Evolutionary conservation across 2,329 filamentous ascomycete genomes (phyloP).

Genomic region (Cytospora piceicola): DNA sequence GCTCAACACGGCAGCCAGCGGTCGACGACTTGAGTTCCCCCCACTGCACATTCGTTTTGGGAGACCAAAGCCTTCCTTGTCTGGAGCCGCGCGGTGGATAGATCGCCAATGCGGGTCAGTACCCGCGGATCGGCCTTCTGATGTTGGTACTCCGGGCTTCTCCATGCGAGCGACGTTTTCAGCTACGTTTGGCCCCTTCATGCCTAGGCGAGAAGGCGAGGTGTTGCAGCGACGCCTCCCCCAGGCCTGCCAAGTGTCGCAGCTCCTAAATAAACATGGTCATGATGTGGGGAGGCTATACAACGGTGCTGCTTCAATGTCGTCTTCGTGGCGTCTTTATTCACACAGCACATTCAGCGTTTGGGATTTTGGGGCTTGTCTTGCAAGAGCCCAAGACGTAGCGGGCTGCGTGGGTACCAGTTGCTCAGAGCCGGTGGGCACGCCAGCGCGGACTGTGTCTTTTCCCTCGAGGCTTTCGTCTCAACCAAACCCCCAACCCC

Average conservation of each 20-base stretch:
- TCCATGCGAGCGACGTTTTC: not conserved
- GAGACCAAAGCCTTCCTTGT: slow-evolving; percentile 9
- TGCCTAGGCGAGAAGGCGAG: not conserved
- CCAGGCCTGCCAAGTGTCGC: slow-evolving; percentile 9
- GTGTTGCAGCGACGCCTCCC: not conserved
- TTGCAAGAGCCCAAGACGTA: not conserved
- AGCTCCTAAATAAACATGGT: not conserved
- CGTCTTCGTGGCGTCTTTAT: not conserved
- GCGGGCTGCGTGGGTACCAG: not conserved
- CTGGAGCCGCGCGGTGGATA: slow-evolving; percentile 6
- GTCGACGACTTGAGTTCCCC: slow-evolving; percentile 8
- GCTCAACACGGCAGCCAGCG: slow-evolving; percentile 14
- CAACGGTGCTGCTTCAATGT: not conserved
- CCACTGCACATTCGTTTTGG: slow-evolving; percentile 17
- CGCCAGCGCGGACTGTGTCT: too few relatives aligned
- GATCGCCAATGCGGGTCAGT: not conserved
- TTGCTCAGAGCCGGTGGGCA: too few relatives aligned
- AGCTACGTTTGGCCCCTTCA: slow-evolving; percentile 3
- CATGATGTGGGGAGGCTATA: not conserved
- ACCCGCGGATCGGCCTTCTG: not conserved
- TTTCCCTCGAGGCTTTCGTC: too few relatives aligned
- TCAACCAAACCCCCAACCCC: too few relatives aligned
- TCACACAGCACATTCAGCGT: not conserved
- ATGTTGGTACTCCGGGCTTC: not conserved
- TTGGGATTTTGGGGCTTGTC: not conserved